These are phyloP conservation scores for Yamadazyma oceani DNA, from an alignment of 1,139 yeast species.

Conservation along the genomic window DNA sequence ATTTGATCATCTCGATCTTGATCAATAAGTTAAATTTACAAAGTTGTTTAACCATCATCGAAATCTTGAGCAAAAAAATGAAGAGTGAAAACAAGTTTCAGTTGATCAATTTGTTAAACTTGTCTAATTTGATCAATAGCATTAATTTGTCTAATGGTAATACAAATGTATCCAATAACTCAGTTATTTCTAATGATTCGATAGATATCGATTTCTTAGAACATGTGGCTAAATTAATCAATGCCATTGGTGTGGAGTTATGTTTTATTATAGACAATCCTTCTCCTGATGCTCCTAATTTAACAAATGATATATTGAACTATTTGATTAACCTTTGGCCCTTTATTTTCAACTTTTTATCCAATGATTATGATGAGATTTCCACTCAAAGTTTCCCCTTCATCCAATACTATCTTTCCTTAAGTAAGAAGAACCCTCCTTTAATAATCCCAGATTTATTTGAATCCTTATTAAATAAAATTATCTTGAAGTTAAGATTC, in stretches of 20 bases:
- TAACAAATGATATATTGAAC: conserved; percentile 41
- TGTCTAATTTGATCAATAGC: conserved; percentile 45
- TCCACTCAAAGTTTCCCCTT: conserved; percentile 81
- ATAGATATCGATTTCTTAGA: conserved; percentile 68
- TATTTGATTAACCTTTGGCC: conserved; percentile 61
- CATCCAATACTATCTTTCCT: conserved; percentile 68
- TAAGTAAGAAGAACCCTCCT: conserved; percentile 58
- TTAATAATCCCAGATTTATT: conserved; percentile 49
- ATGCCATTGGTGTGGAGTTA: conserved; percentile 75
- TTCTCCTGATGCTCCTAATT: conserved; percentile 22
- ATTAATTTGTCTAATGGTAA: conserved; percentile 25
- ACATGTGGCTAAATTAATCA: conserved; percentile 69
- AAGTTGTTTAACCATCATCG: conserved; percentile 72
- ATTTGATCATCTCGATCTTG: conserved; percentile 45
- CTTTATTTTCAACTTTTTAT: conserved; percentile 63
- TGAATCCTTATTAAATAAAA: conserved; percentile 62
- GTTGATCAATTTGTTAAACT: conserved; percentile 64
- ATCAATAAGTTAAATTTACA: conserved; percentile 23
- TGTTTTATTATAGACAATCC: conserved; percentile 60
- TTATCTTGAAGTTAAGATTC: conserved; percentile 75
- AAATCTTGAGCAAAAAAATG: conserved; percentile 90
- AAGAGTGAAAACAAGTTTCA: conserved; percentile 81
- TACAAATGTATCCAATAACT: not conserved
- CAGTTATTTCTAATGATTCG: conserved; percentile 32
- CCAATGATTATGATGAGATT: conserved; percentile 86